Base-by-base conservation (phyloP, 1,284 basidiomycete species). In the Ceraceosorus guamensis region DNA sequence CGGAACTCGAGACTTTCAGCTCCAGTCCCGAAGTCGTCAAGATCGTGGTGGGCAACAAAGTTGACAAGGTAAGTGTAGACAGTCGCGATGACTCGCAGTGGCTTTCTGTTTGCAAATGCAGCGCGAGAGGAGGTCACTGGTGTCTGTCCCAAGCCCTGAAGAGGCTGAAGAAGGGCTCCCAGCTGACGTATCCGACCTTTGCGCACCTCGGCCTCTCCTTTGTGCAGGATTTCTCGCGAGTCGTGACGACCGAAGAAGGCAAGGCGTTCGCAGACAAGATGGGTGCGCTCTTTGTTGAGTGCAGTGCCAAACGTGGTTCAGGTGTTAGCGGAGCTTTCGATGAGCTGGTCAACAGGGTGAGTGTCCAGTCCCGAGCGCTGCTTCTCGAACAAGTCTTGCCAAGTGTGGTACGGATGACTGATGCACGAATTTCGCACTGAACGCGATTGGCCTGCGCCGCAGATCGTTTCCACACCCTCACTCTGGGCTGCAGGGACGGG, bases 1-100 rank as follows among this genome's bases (percentile, higher is more conserved):
- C 84, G 52, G 93, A 98, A 76, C 84, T 98, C 8, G 90, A 95
- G 71, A 93, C 89, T 30, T 97, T 96, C 73, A 89, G 92, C 50
- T 66, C 65, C 7, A 65, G 60, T 32, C 52, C 63, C 5, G 85
- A 86, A 6, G 89, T 95, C n/a, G 88, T 92, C 50, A 90, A 91
- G 82, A 90, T 97, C 69, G 83, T 98, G 32, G 91, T 97, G 2
- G 83, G 82, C 6, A 98, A 98, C 79, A 98, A 97, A 78, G 82
- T 93, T 4, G 93, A 97, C 80, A 92, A 69, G 45, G 45, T 55
- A 16, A 24, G 47, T 59, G 30, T 24, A 18, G 14, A 14, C 32
- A 7, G 5, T 39, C 16, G 46, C 24, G 16, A 50, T 43, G 49
- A 18, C n/a, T 8, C 16, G 6, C 16, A 18, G 18, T 18, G 11